phyloP scores from a whole-genome alignment of 2,329 filamentous ascomycete genomes.

The Tolypocladium guangdongense region DNA sequence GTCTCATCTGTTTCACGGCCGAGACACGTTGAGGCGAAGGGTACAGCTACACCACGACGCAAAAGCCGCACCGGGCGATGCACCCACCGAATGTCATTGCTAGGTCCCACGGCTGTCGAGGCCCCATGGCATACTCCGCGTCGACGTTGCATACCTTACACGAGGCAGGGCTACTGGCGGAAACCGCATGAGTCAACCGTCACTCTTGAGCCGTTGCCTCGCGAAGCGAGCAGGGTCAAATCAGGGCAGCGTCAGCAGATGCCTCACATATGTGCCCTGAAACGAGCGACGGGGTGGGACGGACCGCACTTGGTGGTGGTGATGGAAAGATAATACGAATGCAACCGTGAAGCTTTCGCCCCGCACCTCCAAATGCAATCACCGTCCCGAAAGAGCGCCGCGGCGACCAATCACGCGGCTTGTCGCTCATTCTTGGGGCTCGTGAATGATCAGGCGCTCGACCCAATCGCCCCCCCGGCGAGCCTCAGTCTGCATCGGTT shows the following conservation, averaged over 20 bases:
- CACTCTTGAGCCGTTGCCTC: background rate
- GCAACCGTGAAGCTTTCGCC: slow-evolving; percentile 5
- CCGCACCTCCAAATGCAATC: background rate
- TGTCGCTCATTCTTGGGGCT: background rate
- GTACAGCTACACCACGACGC: background rate
- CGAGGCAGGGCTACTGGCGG: slow-evolving; percentile 1
- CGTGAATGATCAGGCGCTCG: background rate
- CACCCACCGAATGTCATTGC: background rate
- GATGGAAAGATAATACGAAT: slow-evolving; percentile 6
- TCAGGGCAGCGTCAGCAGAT: background rate
- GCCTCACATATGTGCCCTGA: background rate
- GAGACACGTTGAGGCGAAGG: background rate
- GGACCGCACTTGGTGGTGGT: slow-evolving; percentile 2
- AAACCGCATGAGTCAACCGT: background rate
- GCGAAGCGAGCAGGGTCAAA: background rate
- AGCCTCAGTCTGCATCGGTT: background rate
- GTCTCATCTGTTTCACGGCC: background rate
- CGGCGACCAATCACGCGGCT: background rate
- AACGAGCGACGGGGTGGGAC: slow-evolving; percentile 1
- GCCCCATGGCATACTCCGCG: background rate
- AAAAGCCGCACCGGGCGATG: background rate
- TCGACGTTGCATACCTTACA: slow-evolving; percentile 2
- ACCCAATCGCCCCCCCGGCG: background rate
- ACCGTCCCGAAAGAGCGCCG: background rate
- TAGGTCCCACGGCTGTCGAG: background rate